These are phyloP conservation scores for Tuctoria greenei DNA, from an alignment of 176 grass and related monocot genomes.

Conservation along the genomic window DNA sequence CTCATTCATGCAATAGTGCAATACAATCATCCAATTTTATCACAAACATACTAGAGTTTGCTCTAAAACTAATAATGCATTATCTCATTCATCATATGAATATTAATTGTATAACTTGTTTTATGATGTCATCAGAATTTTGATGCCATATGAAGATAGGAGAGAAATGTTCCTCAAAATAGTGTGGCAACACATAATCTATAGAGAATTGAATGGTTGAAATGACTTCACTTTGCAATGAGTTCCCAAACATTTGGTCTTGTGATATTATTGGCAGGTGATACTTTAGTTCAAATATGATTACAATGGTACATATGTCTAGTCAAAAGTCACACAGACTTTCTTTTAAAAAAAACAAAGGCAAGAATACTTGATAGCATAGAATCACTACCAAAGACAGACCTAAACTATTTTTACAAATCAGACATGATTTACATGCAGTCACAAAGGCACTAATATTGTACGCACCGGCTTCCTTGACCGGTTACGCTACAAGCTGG, in stretches of 20 bases:
- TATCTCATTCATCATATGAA: neutral
- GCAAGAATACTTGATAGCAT: neutral
- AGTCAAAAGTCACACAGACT: neutral
- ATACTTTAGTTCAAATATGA: neutral
- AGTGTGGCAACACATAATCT: neutral
- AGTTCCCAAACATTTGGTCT: neutral
- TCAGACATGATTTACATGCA: neutral
- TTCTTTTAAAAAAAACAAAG: too few relatives aligned
- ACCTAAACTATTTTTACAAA: neutral
- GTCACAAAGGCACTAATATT: constrained; percentile 7
- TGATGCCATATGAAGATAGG: neutral
- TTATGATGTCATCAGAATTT: neutral
- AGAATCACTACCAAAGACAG: neutral
- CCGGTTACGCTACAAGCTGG: too few relatives aligned
- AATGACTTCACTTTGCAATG: constrained; percentile 5
- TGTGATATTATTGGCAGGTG: neutral
- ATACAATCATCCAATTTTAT: too few relatives aligned
- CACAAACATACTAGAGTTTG: neutral
- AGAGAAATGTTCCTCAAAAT: neutral
- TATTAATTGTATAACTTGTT: neutral
- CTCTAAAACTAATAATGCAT: neutral
- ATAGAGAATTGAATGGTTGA: neutral
- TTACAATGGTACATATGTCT: neutral
- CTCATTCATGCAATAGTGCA: too few relatives aligned
- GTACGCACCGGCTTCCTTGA: too few relatives aligned